Base-by-base conservation (phyloP, 2,329 filamentous ascomycete genomes). In the Thelonectria discophora region DNA sequence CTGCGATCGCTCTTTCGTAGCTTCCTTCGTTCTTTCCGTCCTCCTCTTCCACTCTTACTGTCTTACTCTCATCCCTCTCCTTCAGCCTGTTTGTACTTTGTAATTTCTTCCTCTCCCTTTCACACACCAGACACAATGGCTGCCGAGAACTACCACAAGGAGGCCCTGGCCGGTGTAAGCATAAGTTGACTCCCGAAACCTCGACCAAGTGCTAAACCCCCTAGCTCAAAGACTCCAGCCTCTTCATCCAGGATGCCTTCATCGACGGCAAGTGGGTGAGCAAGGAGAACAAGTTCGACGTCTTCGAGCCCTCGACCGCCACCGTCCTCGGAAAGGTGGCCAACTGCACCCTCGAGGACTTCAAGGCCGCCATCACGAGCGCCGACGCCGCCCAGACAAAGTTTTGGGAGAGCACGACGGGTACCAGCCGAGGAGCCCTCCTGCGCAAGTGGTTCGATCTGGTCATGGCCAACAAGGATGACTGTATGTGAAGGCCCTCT, bases 261-360 rank as follows among this genome's bases (percentile, higher is more conserved):
- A 71, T 72, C 17, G 67, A 72, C 43, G 70, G 70, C 15, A 61
- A 70, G 65, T 72, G 70, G 70, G 68, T 70, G 24, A 18, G 67
- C 55, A 72, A 72, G 59, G 68, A 72, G n/a, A 69, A 69, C 60
- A 72, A 71, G 55, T 72, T 72, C 9, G 70, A 72, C 20, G 70
- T 72, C 27, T 72, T 72, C 37, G 69, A 72, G 64, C 70, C 69
- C 43, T 72, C 70, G 17, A 72, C 69, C 17, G 68, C 65, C 42
- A 72, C 68, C 37, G 70, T 72, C 46, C 69, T 71, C 24, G 70
- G 70, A 18, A 55, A 65, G 49, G 70, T 72, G 46, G 63, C 70
- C 67, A 72, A 72, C 64, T 72, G 69, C 47, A 54, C 64, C 47
- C 69, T 72, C 20, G 65, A 71, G 56, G 70, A 72, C 50, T 72